phyloP scores from a whole-genome alignment of 805 yeast genomes.

The Kluyveromyces nonfermentans region DNA sequence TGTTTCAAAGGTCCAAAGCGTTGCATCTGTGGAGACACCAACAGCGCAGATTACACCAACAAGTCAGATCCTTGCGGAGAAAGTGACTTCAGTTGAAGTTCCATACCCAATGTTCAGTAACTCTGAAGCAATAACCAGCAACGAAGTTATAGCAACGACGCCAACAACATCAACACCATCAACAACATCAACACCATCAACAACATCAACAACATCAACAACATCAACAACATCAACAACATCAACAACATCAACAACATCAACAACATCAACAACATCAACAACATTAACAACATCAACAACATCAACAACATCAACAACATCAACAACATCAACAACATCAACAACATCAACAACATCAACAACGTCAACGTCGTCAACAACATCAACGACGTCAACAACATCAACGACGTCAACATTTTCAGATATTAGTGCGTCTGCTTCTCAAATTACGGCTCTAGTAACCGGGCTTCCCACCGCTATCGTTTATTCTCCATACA shows the following conservation, averaged over 20 bases:
- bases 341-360: slow-evolving; percentile 1
- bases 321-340: not conserved
- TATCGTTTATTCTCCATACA: slow-evolving; percentile 74
- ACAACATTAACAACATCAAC: not conserved
- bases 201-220: not conserved
- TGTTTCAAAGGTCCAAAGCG: too few species aligned
- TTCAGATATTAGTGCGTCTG: slow-evolving; percentile 17
- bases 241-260: not conserved
- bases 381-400: slow-evolving; percentile 12
- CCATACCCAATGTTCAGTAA: too few species aligned
- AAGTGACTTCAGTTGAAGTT: too few species aligned
- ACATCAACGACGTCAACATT: slow-evolving; percentile 11
- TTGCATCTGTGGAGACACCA: too few species aligned
- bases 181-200: not conserved
- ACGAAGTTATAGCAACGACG: not conserved
- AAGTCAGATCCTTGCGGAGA: too few species aligned
- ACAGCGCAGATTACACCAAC: too few species aligned
- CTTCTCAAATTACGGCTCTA: slow-evolving; percentile 17
- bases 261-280: not conserved
- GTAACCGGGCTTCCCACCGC: slow-evolving; percentile 41
- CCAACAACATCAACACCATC: not conserved
- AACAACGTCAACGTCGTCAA: slow-evolving; percentile 11
- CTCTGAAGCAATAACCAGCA: not conserved
- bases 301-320: not conserved
- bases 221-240: slow-evolving; percentile 6